phyloP scores from a whole-genome alignment of 2,329 filamentous ascomycete species.

The Pseudogymnoascus sp. region DNA sequence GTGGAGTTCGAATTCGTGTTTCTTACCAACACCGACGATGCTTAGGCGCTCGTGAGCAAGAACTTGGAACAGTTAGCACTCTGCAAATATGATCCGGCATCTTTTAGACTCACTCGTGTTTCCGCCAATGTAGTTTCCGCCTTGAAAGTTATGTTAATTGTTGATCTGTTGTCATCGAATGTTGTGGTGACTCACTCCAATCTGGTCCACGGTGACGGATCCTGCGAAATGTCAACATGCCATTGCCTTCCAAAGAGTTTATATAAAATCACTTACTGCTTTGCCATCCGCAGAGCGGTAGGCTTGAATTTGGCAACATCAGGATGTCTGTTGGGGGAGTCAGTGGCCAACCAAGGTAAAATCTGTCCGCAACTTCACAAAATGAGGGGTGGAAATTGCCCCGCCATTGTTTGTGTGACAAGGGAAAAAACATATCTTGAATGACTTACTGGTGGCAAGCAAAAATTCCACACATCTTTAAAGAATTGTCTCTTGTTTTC shows the following conservation, averaged over 20 bases:
- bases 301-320: conserved; percentile 97
- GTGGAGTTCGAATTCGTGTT: conserved; percentile 12
- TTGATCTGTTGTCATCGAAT: conserved; percentile 19
- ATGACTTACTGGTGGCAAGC: conserved; percentile 75
- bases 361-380: conserved; percentile 12
- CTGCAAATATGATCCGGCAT: neutral
- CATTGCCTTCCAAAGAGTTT: neutral
- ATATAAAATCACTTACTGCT: conserved; percentile 59
- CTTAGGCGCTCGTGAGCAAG: conserved; percentile 95
- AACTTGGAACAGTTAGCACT: conserved; percentile 43
- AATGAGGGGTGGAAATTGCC: conserved; percentile 27
- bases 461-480: conserved; percentile 92
- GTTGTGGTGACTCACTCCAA: conserved; percentile 67
- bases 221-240: conserved; percentile 37
- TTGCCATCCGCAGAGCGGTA: conserved; percentile 83
- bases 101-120: conserved; percentile 64
- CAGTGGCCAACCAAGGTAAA: neutral
- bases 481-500: conserved; percentile 18
- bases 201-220: conserved; percentile 94
- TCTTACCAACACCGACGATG: conserved; percentile 89
- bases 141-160: conserved; percentile 35
- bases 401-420: conserved; percentile 27
- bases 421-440: conserved; percentile 13
- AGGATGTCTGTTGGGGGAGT: conserved; percentile 56
- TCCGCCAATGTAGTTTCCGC: conserved; percentile 81